Base-by-base conservation (phyloP, 2,329 filamentous ascomycete genomes). In the Proliferodiscus dingleyae region DNA sequence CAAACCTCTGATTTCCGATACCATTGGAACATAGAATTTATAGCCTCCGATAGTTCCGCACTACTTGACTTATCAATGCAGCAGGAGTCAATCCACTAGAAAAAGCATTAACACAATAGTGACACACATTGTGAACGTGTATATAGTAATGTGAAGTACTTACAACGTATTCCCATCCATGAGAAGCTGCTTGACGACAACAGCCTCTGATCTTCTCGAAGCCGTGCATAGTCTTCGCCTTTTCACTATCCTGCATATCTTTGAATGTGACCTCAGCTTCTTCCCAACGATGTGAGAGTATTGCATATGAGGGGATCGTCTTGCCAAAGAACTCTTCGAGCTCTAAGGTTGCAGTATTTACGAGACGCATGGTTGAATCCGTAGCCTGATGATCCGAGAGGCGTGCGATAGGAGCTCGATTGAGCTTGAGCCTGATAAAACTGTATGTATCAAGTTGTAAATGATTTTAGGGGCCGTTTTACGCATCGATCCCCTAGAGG, bases 201-300 rank as follows among this genome's bases (percentile, higher is more conserved):
- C 37, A 49, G 6, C 30, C 24, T 37, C 13, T 23, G 18, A 49
- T 41, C 15, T 49, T 49, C 2, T 3, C 18, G 9, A 23, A 41
- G 2, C 37, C 36, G 5, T 16, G 7, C 32, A 29, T 45, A 11
- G 6, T 11, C 22, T 38, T 7, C 8, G 10, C 10, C 16, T 30
- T 30, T 6, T 13, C 32, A 7, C 39, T 33, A 22, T 29, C 18
- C 16, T 32, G 16, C 28, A 45, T 26, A 19, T 47, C 45, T n/a
- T 47, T 21, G 21, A 47, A 43, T 4, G 45, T 41, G 13, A 47
- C 47, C 18, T 53, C 49, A 15, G 46, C 51, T 16, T 41, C n/a
- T 22, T 43, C 54, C 55, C 55, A 58, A 11, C 40, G 44, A 33
- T 58, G 55, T 13, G 54, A 55, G 3, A 55, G 46, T 15, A 58